Base-by-base conservation (phyloP, 345 rosid genomes). In the Arabidopsis suecica region DNA sequence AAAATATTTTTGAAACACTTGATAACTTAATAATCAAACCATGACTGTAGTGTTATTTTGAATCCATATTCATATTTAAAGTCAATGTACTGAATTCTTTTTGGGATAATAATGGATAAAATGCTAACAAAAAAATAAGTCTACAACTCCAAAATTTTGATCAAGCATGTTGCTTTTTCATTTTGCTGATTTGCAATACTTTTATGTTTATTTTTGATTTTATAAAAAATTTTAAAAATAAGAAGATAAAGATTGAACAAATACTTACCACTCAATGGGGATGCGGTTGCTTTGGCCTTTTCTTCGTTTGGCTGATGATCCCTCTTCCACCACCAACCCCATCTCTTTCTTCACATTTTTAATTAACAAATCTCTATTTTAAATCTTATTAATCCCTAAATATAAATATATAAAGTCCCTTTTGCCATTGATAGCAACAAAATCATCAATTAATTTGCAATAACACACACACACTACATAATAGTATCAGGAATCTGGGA, bases 281-380 rank as follows among this genome's bases (percentile, higher is more conserved):
- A 89, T 91, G 91, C 73, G 96, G 86, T 86, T 88, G 73, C 45
- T 56, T 82, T 82, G 86, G 83, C 73, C 58, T 64, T 62, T 70
- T 82, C 76, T 79, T 50, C 77, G 72, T 82, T 54, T 73, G 76
- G 83, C 81, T 57, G 72, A 81, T 84, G 79, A 78, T 74, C 78
- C 77, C 81, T 75, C 85, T 74, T 14, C 85, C 93, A 85, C 86
- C 88, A 65, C 41, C 84, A 83, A 85, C 74, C 81, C 79, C 50
- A 65, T 62, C 38, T 71, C 12, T 55, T 32, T 30, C 58, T 53
- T 68, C 42, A 0, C 41, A 20, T 61, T 30, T 69, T 59, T 3
- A 4, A 16, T 37, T 38, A 41, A 3, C 42, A 47, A 34, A 44
- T 44, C 60, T 68, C 47, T 40, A 41, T 6, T 64, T 58, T 37